A percentile compares a stretch with the other conserved stretches of the same genome.
Evolutionary conservation across 108 stramenopile genomes (phyloP).

Genomic region (Bacterosira constricta): DNA sequence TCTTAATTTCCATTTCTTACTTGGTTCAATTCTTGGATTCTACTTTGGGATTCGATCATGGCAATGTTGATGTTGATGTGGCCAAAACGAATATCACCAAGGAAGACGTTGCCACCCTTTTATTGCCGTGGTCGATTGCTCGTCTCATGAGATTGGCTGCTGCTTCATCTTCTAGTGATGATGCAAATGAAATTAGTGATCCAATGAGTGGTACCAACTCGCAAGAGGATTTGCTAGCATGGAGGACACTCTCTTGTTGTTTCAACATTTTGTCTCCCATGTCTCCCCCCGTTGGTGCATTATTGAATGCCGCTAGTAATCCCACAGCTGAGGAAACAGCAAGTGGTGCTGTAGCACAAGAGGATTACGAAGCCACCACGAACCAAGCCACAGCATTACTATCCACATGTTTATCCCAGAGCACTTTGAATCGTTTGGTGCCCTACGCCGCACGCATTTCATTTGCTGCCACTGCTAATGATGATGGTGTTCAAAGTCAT

Average conservation of each 20-base stretch:
- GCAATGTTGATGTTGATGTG: not conserved
- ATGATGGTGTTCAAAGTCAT: too few species aligned
- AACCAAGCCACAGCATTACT: not conserved
- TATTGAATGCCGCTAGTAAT: not conserved
- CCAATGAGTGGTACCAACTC: not conserved
- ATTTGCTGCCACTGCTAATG: not conserved
- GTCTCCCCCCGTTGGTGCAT: not conserved
- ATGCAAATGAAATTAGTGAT: not conserved
- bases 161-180: not conserved
- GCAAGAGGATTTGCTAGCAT: not conserved
- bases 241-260: constrained; percentile 30
- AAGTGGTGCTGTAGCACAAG: too few species aligned
- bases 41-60: not conserved
- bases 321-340: constrained; percentile 8
- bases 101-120: constrained; percentile 36
- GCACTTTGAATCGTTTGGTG: constrained; percentile 17
- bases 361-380: too few species aligned
- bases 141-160: constrained; percentile 13
- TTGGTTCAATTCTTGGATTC: too few species aligned
- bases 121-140: constrained; percentile 44
- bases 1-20: too few species aligned
- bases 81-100: constrained; percentile 8
- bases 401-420: constrained; percentile 26
- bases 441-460: constrained; percentile 9
- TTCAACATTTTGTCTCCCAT: not conserved